These are phyloP conservation scores for Debaryomyces maramus DNA, from an alignment of 805 yeast genomes.

Conservation along the genomic window DNA sequence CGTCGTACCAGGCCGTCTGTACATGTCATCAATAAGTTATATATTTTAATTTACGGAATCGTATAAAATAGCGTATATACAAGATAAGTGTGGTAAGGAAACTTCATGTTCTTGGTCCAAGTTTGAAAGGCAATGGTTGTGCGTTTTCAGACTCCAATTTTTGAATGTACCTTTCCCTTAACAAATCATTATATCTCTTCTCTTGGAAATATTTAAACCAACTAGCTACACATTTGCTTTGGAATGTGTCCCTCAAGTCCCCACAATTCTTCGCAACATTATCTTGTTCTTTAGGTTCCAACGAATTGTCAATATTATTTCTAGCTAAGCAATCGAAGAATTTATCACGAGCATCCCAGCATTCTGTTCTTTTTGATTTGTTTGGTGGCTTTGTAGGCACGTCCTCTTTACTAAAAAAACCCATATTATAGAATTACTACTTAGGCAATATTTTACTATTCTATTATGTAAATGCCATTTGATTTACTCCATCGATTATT, in stretches of 20 bases:
- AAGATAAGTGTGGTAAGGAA: background rate
- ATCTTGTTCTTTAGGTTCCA: constrained; percentile 50
- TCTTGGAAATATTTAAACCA: constrained; percentile 92
- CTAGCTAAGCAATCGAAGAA: constrained; percentile 75
- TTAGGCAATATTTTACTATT: too few relatives aligned
- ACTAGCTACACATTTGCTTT: constrained; percentile 74
- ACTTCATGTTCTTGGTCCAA: constrained; percentile 15
- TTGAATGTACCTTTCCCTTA: constrained; percentile 64
- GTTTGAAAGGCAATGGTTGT: constrained; percentile 32
- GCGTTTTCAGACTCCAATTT: constrained; percentile 74
- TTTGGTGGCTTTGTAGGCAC: constrained; percentile 50
- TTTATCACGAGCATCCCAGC: constrained; percentile 89
- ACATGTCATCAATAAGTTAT: background rate
- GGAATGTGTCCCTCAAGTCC: constrained; percentile 54
- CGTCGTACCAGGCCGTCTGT: too few relatives aligned
- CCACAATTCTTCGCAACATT: constrained; percentile 60
- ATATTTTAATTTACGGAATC: constrained; percentile 8
- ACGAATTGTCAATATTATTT: constrained; percentile 67
- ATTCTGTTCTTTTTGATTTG: constrained; percentile 66
- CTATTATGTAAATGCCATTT: too few relatives aligned
- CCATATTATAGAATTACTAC: constrained; percentile 51
- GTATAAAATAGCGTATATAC: background rate
- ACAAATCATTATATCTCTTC: constrained; percentile 76
- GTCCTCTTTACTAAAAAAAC: constrained; percentile 45
- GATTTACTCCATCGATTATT: too few relatives aligned